Evolutionary conservation across 1,284 basidiomycete genomes (phyloP), one percentile per base, ranked within the genome.

Genomic region (Entoloma clypeatum): DNA sequence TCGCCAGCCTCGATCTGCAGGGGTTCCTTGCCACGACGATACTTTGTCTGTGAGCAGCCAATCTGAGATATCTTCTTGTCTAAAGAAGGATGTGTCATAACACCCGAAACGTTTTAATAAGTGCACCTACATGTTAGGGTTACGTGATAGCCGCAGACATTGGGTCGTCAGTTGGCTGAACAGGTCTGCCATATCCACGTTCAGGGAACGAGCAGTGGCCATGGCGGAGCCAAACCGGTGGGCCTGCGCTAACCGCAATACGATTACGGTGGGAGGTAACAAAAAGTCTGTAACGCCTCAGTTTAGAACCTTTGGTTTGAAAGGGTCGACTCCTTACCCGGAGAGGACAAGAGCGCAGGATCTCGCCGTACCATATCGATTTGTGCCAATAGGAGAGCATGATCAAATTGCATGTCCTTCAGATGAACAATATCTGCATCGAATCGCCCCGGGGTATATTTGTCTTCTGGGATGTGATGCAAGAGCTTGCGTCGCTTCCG

Each of bases 31-130:
- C 83, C 94, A 95, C 1, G 86, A 84, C 1, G 81, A 74, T 5
- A 87, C 79, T 38, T 84, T 80, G 53, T 92, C 90, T 10, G 80
- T 80, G 25, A 89, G 72, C 21, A 95, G 69, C 90, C 91, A 94
- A 45, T 86, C 79, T 1, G 78, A 79, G 3, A 75, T 74, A 46
- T 80, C 76, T 52, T 79, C 73, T 60, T 80, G 78, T 44, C 81
- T 86, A 55, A 36, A 41, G 29, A 39, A 39, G 40, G 48, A 27
- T 27, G 35, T 44, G 16, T 44, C 43, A 44, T 39, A 50, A 45
- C 13, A 33, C 8, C 22, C 2, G 17, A 26, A 26, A 25, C 18
- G 28, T 14, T 19, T 6, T 32, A 25, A 2, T 43, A 44, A 39
- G 29, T 29, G 34, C 36, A 64, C 75, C 54, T 61, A 83, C 81